Percentiles rank a stretch among this genome's conserved stretches.
These are phyloP conservation scores for Xylariaceae sp. DNA, from an alignment of 2,329 filamentous ascomycete species.

Conservation along the genomic window DNA sequence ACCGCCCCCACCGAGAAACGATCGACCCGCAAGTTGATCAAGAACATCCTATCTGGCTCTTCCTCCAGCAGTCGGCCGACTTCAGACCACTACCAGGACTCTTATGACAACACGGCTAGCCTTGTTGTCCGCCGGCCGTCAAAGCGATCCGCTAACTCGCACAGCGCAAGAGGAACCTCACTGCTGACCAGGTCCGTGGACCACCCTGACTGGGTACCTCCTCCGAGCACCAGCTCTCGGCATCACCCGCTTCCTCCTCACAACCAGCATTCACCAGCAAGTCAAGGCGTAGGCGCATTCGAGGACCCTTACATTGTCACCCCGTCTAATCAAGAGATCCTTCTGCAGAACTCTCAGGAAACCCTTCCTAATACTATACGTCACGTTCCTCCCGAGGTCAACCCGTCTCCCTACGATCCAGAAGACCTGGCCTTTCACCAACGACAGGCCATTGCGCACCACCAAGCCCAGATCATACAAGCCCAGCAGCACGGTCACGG, in stretches of 20 bases:
- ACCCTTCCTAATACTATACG: conserved; percentile 40
- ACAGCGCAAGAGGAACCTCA: conserved; percentile 38
- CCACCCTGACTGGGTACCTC: conserved; percentile 26
- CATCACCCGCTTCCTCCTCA: conserved; percentile 1
- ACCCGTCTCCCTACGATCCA: conserved; percentile 38
- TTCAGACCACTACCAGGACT: conserved; percentile 28
- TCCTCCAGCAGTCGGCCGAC: conserved; percentile 26
- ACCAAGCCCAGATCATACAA: conserved; percentile 17
- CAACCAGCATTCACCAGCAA: conserved; percentile 38
- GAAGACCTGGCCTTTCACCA: conserved; percentile 42
- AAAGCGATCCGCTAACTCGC: conserved; percentile 50
- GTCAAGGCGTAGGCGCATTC: conserved; percentile 39
- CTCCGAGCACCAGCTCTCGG: conserved; percentile 7
- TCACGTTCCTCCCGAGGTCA: conserved; percentile 42
- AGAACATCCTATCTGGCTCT: conserved; percentile 46
- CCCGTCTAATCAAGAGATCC: conserved; percentile 36
- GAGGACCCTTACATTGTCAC: conserved; percentile 32
- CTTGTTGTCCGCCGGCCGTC: conserved; percentile 52
- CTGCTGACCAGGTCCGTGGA: conserved; percentile 24
- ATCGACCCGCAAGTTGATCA: conserved; percentile 50
- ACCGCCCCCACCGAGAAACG: conserved; percentile 37
- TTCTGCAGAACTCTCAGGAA: conserved; percentile 37
- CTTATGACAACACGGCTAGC: conserved; percentile 44
- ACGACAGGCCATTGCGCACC: conserved; percentile 28
- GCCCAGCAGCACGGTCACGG: conserved; percentile 22